Evolutionary conservation across 768 basidiomycete genomes (phyloP).

Genomic region (Lentinula sp.): DNA sequence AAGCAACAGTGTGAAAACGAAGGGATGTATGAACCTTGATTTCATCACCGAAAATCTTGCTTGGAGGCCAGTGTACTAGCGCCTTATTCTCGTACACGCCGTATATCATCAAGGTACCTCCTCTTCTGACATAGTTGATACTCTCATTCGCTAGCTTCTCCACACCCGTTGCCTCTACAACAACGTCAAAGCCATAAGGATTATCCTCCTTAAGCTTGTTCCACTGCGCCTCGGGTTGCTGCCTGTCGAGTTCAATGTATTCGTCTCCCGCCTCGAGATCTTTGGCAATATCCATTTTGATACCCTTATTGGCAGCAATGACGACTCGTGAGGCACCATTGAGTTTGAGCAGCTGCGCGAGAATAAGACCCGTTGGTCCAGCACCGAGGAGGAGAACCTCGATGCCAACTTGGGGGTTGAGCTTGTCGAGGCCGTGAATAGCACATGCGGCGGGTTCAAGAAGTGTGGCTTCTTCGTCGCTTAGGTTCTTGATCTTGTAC

Average conservation of each 20-base stretch:
- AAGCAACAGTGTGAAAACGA: neutral
- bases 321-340: conserved; percentile 68
- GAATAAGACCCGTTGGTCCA: conserved; percentile 78
- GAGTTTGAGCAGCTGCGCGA: conserved; percentile 70
- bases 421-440: conserved; percentile 87
- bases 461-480: conserved; percentile 82
- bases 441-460: conserved; percentile 90
- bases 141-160: conserved; percentile 84
- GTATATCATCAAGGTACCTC: conserved; percentile 83
- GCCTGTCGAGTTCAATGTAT: conserved; percentile 69
- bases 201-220: conserved; percentile 58
- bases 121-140: conserved; percentile 84
- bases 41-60: conserved; percentile 57
- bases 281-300: conserved; percentile 72
- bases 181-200: conserved; percentile 81
- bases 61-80: conserved; percentile 79
- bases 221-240: conserved; percentile 63
- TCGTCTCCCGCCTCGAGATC: conserved; percentile 65
- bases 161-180: conserved; percentile 70
- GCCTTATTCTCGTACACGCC: conserved; percentile 89
- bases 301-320: conserved; percentile 71
- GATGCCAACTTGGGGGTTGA: conserved; percentile 74
- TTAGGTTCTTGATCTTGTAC: conserved; percentile 84
- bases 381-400: conserved; percentile 84
- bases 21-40: conserved; percentile 7